Conservation (phyloP, 345 rosid genomes). For the Lepidium africanum region DNA sequence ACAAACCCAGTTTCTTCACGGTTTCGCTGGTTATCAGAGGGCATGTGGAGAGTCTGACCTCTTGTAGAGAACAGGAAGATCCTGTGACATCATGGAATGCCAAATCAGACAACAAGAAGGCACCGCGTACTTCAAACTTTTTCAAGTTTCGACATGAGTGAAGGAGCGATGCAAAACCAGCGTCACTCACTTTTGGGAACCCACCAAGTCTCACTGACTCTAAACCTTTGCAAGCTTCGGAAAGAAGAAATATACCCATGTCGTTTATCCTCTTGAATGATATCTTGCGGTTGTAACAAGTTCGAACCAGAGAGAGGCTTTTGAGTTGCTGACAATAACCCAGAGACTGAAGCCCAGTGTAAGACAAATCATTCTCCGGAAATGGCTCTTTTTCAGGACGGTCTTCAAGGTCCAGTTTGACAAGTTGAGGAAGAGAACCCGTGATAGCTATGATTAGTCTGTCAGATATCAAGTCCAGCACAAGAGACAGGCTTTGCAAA, state of each 20-base stretch:
- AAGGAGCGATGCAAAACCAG: slow-evolving; percentile 60
- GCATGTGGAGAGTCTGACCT: slow-evolving; percentile 49
- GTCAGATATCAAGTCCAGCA: slow-evolving; percentile 47
- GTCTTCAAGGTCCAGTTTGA: slow-evolving; percentile 64
- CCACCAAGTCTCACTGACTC: slow-evolving; percentile 52
- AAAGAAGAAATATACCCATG: slow-evolving; percentile 63
- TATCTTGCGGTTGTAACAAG: slow-evolving; percentile 39
- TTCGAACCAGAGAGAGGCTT: slow-evolving; percentile 44
- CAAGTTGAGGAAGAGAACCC: slow-evolving; percentile 36
- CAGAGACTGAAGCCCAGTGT: slow-evolving; percentile 46
- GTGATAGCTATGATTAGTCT: slow-evolving; percentile 37
- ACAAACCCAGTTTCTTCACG: slow-evolving; percentile 47
- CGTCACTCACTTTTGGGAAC: slow-evolving; percentile 63
- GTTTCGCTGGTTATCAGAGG: slow-evolving; percentile 61
- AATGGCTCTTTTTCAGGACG: slow-evolving; percentile 40
- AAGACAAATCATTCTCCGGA: slow-evolving; percentile 38
- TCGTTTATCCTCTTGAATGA: slow-evolving; percentile 59
- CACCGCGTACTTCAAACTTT: slow-evolving; percentile 53
- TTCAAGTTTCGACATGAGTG: slow-evolving; percentile 48
- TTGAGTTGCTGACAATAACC: slow-evolving; percentile 36
- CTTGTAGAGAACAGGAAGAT: slow-evolving; percentile 43
- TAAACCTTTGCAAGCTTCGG: slow-evolving; percentile 48
- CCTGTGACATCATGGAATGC: slow-evolving; percentile 52
- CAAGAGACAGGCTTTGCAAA: slow-evolving; percentile 51
- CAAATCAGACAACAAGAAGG: slow-evolving; percentile 51